A percentile compares a stretch with the other conserved stretches of the same genome.
phyloP scores from a whole-genome alignment of 495 filamentous ascomycete species.

The Tetracladium marchalianum region DNA sequence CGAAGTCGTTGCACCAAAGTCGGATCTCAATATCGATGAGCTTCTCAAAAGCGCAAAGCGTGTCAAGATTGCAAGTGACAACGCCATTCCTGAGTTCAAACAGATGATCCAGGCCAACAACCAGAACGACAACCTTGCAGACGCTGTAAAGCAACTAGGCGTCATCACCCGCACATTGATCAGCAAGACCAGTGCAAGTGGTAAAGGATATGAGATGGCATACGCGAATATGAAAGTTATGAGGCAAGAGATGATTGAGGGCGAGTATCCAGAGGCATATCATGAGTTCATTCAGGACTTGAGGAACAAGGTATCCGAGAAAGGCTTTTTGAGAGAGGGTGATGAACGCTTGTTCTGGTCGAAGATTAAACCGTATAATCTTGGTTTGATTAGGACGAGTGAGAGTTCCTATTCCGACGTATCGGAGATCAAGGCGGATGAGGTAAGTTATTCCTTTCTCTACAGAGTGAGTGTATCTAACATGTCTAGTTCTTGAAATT shows the following conservation, averaged over 20 bases:
- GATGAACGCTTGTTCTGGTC: slow-evolving; percentile 80
- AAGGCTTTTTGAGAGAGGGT: slow-evolving; percentile 74
- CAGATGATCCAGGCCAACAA: slow-evolving; percentile 54
- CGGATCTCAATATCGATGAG: slow-evolving; percentile 76
- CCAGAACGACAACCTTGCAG: slow-evolving; percentile 50
- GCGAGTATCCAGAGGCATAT: slow-evolving; percentile 68
- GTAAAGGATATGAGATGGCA: slow-evolving; percentile 63
- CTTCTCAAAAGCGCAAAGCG: slow-evolving; percentile 48
- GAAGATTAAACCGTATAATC: slow-evolving; percentile 47
- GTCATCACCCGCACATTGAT: slow-evolving; percentile 60
- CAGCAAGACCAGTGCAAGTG: slow-evolving; percentile 63
- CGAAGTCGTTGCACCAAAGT: slow-evolving; percentile 72
- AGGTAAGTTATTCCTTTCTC: slow-evolving; percentile 4
- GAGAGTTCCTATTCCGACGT: slow-evolving; percentile 47
- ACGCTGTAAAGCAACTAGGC: slow-evolving; percentile 66
- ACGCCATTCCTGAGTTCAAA: slow-evolving; percentile 89
- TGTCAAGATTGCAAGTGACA: slow-evolving; percentile 59
- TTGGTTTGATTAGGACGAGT: slow-evolving; percentile 57
- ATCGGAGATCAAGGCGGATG: slow-evolving; percentile 51
- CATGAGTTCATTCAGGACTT: slow-evolving; percentile 64
- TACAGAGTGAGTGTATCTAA: no score
- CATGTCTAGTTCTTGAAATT: neutral
- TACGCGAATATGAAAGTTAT: slow-evolving; percentile 69
- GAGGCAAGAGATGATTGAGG: slow-evolving; percentile 63
- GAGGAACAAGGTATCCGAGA: slow-evolving; percentile 63